phyloP scores from a whole-genome alignment of 2,329 filamentous ascomycete species.

The Diaporthe ilicicola region DNA sequence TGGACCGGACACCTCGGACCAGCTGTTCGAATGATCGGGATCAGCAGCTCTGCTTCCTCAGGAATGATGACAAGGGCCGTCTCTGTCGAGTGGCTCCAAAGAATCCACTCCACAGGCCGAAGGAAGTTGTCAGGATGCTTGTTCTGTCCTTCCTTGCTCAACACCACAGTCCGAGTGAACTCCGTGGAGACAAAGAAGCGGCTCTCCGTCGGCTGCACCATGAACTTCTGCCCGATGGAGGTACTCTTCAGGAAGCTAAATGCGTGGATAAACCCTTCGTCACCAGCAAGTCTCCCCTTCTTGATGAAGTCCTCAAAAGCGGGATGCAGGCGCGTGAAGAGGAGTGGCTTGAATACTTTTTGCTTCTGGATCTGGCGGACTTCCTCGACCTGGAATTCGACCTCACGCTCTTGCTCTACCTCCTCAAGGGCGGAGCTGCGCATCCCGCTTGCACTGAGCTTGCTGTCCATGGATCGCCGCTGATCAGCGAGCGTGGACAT shows the following conservation, averaged over 20 bases:
- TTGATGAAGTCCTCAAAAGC: conserved; percentile 55
- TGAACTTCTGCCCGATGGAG: conserved; percentile 45
- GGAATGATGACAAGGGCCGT: conserved; percentile 66
- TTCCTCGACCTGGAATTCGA: conserved; percentile 65
- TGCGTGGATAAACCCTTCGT: conserved; percentile 49
- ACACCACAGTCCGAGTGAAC: conserved; percentile 56
- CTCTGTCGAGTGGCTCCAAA: conserved; percentile 59
- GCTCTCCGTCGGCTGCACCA: conserved; percentile 34
- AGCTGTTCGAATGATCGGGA: conserved; percentile 51
- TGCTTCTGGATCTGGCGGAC: conserved; percentile 63
- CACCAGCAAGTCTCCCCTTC: conserved; percentile 51
- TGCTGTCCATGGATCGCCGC: conserved; percentile 43
- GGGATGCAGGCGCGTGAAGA: conserved; percentile 55
- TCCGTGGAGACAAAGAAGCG: conserved; percentile 52
- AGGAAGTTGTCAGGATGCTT: conserved; percentile 45
- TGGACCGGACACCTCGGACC: conserved; percentile 43
- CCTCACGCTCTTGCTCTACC: conserved; percentile 66
- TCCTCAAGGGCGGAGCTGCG: conserved; percentile 65
- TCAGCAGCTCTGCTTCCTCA: conserved; percentile 67
- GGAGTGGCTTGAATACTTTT: conserved; percentile 46
- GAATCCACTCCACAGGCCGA: conserved; percentile 67
- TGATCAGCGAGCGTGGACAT: conserved; percentile 45
- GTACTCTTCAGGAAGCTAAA: conserved; percentile 51
- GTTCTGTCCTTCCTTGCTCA: conserved; percentile 37
- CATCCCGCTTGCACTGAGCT: conserved; percentile 47